Evolutionary conservation across 306 rosid genomes (phyloP).

Genomic region (Boehmeria nivea): DNA sequence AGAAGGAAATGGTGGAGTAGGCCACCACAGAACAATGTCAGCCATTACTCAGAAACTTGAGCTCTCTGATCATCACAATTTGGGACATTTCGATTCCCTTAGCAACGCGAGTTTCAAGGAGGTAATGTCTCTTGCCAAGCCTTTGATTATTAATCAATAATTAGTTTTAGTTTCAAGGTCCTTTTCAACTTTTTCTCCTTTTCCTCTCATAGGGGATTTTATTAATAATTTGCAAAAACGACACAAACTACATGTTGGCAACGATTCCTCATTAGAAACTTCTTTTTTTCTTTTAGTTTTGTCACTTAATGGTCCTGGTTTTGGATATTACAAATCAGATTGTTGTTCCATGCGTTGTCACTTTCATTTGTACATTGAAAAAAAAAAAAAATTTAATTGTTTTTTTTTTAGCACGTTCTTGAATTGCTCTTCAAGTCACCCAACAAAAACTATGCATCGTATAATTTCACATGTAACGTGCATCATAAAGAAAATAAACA

Average conservation of each 20-base stretch:
- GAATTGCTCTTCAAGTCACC: no score
- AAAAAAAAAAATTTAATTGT: background rate
- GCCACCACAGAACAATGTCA: slow-evolving; percentile 48
- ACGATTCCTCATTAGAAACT: slow-evolving; percentile 1
- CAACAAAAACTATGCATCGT: no score
- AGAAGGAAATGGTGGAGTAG: no score
- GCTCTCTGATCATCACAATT: slow-evolving; percentile 30
- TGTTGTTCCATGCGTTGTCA: slow-evolving; percentile 16
- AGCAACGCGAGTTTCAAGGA: slow-evolving; percentile 42
- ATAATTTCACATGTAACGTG: no score
- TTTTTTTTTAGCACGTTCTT: no score
- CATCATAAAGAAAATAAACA: no score
- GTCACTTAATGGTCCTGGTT: slow-evolving; percentile 1
- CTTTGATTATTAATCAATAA: background rate
- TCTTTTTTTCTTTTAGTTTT: slow-evolving; percentile 8
- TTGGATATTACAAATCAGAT: background rate
- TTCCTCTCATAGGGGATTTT: background rate
- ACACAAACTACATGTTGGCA: slow-evolving; percentile 14
- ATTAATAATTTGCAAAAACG: background rate
- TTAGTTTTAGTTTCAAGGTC: background rate
- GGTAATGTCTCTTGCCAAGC: slow-evolving; percentile 59
- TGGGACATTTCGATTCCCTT: slow-evolving; percentile 37
- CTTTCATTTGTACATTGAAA: slow-evolving; percentile 12
- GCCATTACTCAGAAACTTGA: slow-evolving; percentile 39
- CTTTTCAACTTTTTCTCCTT: no score